These are phyloP conservation scores for Lichina pygmaea DNA, from an alignment of 495 filamentous ascomycete species.

Conservation along the genomic window DNA sequence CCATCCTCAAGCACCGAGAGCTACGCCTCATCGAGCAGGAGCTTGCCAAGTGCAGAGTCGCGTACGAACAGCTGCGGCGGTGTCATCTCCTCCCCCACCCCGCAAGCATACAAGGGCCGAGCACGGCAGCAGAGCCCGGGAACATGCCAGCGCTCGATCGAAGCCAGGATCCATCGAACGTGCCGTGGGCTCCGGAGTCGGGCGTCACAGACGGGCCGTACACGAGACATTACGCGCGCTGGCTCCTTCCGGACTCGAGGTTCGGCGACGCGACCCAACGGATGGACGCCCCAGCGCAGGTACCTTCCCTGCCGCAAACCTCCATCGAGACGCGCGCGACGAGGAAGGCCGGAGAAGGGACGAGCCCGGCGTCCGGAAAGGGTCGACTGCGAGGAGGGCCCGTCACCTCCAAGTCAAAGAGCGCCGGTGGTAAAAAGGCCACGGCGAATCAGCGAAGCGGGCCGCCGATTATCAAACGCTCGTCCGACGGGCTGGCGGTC, in stretches of 20 bases:
- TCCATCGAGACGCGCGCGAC: conserved; percentile 37
- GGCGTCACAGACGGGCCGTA: conserved; percentile 83
- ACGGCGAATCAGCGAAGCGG: conserved; percentile 37
- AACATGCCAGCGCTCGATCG: conserved; percentile 37
- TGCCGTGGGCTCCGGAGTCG: conserved; percentile 26
- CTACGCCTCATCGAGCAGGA: conserved; percentile 86
- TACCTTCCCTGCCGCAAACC: background rate
- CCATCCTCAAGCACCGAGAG: conserved; percentile 83
- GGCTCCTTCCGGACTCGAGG: conserved; percentile 67
- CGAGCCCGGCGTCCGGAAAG: conserved; percentile 25
- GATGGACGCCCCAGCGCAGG: background rate
- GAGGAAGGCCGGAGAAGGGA: conserved; percentile 39
- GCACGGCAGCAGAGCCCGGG: conserved; percentile 22
- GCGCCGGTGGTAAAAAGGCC: conserved; percentile 31
- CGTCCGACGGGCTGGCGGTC: conserved; percentile 31
- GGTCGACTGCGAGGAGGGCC: conserved; percentile 26
- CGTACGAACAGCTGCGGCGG: conserved; percentile 82
- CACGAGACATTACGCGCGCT: conserved; percentile 74
- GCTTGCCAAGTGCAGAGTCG: conserved; percentile 80
- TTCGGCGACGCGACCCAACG: conserved; percentile 23
- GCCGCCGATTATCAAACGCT: conserved; percentile 26
- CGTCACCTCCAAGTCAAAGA: background rate
- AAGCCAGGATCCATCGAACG: conserved; percentile 44
- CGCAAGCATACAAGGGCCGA: conserved; percentile 10
- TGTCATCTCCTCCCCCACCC: conserved; percentile 80